phyloP scores from a whole-genome alignment of 257 asterid species.

The Prunella vulgaris region DNA sequence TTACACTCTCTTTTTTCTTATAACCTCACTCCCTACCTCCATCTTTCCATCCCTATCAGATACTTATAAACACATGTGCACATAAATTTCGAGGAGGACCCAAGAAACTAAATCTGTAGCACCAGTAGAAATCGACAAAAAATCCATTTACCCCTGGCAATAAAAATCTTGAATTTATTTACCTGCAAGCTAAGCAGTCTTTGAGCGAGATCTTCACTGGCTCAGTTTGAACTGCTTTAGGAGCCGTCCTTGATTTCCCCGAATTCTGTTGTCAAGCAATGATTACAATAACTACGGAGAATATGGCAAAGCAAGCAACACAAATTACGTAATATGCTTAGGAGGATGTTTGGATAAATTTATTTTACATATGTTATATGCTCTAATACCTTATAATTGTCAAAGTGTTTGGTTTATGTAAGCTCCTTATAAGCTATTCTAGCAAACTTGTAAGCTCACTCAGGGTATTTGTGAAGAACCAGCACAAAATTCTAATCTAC shows the following conservation, averaged over 20 bases:
- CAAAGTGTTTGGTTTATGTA: no score
- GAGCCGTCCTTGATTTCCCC: slow-evolving; percentile 41
- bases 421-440: no score
- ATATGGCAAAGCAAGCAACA: neutral
- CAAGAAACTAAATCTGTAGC: neutral
- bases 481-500: neutral
- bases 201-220: slow-evolving; percentile 93
- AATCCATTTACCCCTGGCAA: neutral
- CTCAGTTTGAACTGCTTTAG: slow-evolving; percentile 53
- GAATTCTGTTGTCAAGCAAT: slow-evolving; percentile 35
- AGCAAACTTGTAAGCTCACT: no score
- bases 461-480: neutral
- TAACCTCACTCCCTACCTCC: neutral
- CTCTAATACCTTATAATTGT: no score
- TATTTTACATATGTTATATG: no score
- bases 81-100: neutral
- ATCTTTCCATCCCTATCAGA: neutral
- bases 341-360: no score
- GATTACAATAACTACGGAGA: neutral
- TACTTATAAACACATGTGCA: neutral
- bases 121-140: neutral
- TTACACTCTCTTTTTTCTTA: neutral
- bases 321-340: neutral
- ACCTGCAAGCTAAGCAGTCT: slow-evolving; percentile 99
- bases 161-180: neutral